Evolutionary conservation across 2,329 filamentous ascomycete species (phyloP).

Genomic region (Diplodia mutila): DNA sequence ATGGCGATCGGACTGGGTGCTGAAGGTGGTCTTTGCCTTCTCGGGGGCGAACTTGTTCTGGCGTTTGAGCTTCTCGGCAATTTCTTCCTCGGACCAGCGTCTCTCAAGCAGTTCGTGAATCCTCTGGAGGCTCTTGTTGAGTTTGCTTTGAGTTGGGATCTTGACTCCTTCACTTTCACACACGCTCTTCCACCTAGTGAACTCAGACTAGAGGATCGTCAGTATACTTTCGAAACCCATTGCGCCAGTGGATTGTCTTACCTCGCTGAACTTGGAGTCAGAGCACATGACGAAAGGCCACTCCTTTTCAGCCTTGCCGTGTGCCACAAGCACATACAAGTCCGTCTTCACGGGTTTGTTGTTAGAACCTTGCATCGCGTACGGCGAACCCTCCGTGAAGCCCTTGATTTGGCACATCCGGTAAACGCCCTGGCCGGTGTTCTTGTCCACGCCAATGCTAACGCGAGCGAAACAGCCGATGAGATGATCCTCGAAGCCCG

Average conservation of each 20-base stretch:
- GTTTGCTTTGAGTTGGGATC: slow-evolving; percentile 71
- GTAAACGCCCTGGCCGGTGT: slow-evolving; percentile 76
- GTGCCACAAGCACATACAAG: slow-evolving; percentile 78
- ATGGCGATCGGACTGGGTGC: slow-evolving; percentile 59
- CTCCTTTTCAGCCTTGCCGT: slow-evolving; percentile 80
- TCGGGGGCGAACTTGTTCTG: slow-evolving; percentile 61
- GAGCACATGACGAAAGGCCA: slow-evolving; percentile 93
- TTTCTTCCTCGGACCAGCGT: slow-evolving; percentile 79
- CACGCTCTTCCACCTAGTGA: slow-evolving; percentile 80
- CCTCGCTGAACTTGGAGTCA: slow-evolving; percentile 81
- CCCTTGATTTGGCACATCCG: slow-evolving; percentile 88
- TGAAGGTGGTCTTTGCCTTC: slow-evolving; percentile 64
- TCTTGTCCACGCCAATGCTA: slow-evolving; percentile 75
- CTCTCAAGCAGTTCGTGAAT: slow-evolving; percentile 81
- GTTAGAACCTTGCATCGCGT: slow-evolving; percentile 75
- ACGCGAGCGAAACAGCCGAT: slow-evolving; percentile 84
- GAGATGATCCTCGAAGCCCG: slow-evolving; percentile 81
- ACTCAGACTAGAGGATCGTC: slow-evolving; percentile 63
- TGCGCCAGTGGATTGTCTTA: slow-evolving; percentile 43
- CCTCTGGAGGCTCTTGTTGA: slow-evolving; percentile 74
- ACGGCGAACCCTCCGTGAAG: slow-evolving; percentile 78
- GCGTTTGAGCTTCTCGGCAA: slow-evolving; percentile 76
- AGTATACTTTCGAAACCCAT: slow-evolving; percentile 15
- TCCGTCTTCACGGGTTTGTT: slow-evolving; percentile 81
- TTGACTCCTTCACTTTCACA: slow-evolving; percentile 65